Evolutionary conservation across 2,329 filamentous ascomycete species (phyloP).

Genomic region (Penicillium sp.): DNA sequence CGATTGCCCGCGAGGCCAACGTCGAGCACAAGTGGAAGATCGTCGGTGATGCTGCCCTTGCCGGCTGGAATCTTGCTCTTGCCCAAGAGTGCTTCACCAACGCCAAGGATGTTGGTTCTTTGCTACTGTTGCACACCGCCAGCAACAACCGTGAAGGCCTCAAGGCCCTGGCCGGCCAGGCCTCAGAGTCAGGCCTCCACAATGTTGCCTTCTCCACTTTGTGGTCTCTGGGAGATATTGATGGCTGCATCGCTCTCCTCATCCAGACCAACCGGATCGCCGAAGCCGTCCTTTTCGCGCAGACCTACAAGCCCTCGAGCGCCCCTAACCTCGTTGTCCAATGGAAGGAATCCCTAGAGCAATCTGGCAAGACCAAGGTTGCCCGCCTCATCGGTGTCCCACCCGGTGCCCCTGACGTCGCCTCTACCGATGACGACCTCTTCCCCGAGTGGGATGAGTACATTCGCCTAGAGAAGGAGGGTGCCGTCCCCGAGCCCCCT

Average conservation of each 20-base stretch:
- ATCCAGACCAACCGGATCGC: constrained; percentile 73
- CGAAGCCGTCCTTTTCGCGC: constrained; percentile 86
- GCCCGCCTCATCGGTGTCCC: constrained; percentile 80
- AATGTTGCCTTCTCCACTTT: constrained; percentile 90
- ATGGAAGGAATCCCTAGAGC: constrained; percentile 84
- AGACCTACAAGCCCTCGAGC: constrained; percentile 88
- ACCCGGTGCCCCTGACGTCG: constrained; percentile 60
- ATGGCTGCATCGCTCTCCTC: constrained; percentile 76
- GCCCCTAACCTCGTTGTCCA: constrained; percentile 64
- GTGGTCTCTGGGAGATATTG: constrained; percentile 82
- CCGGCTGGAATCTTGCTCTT: constrained; percentile 79
- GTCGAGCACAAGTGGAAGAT: constrained; percentile 98
- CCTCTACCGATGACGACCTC: constrained; percentile 65
- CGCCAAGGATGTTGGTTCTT: constrained; percentile 83
- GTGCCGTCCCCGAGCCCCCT: constrained; percentile 46
- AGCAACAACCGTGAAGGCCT: constrained; percentile 77
- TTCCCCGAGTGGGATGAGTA: constrained; percentile 98
- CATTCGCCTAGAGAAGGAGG: constrained; percentile 73
- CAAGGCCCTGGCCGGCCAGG: constrained; percentile 67
- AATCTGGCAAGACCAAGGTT: constrained; percentile 79
- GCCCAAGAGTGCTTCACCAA: constrained; percentile 91
- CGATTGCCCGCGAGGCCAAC: constrained; percentile 77
- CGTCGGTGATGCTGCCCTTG: constrained; percentile 85
- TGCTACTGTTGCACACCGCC: constrained; percentile 84
- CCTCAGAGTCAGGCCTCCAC: constrained; percentile 72